Conservation (phyloP, 2,329 filamentous ascomycete genomes). For the Fusarium verrucosum region DNA sequence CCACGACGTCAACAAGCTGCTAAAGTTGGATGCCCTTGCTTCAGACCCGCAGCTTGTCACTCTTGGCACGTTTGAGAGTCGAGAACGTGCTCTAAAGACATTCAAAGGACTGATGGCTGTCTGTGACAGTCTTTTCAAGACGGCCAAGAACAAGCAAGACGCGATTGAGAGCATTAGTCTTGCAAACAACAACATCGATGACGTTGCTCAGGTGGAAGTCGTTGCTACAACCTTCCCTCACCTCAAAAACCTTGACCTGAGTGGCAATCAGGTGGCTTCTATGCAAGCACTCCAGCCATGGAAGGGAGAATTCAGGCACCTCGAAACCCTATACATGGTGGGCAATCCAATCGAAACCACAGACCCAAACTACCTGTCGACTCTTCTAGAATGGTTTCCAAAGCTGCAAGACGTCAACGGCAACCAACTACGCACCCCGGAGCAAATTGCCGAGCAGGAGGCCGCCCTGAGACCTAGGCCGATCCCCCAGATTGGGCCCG, state of each 20-base stretch:
- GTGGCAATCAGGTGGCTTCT: constrained; percentile 79
- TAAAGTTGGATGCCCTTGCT: constrained; percentile 83
- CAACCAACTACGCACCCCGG: constrained; percentile 74
- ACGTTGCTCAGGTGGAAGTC: constrained; percentile 75
- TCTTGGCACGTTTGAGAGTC: constrained; percentile 79
- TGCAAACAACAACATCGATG: constrained; percentile 79
- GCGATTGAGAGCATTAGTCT: constrained; percentile 85
- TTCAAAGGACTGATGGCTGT: constrained; percentile 93
- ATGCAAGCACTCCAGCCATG: constrained; percentile 76
- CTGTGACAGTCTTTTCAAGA: constrained; percentile 80
- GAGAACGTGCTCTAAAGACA: constrained; percentile 80
- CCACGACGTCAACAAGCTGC: constrained; percentile 73
- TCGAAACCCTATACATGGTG: constrained; percentile 82
- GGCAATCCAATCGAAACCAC: constrained; percentile 77
- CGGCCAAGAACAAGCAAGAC: constrained; percentile 74
- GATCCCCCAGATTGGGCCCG: constrained; percentile 69
- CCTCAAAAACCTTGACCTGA: constrained; percentile 88
- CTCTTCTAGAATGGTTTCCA: constrained; percentile 84
- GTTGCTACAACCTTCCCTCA: constrained; percentile 84
- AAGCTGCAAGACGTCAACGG: constrained; percentile 81
- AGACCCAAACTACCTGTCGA: constrained; percentile 69
- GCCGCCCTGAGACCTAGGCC: constrained; percentile 62
- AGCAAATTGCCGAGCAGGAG: constrained; percentile 69
- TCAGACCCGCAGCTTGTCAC: constrained; percentile 75
- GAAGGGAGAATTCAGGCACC: constrained; percentile 79